Conservation (phyloP, 441 rosid species). For the Cnidoscolus chayamansa region DNA sequence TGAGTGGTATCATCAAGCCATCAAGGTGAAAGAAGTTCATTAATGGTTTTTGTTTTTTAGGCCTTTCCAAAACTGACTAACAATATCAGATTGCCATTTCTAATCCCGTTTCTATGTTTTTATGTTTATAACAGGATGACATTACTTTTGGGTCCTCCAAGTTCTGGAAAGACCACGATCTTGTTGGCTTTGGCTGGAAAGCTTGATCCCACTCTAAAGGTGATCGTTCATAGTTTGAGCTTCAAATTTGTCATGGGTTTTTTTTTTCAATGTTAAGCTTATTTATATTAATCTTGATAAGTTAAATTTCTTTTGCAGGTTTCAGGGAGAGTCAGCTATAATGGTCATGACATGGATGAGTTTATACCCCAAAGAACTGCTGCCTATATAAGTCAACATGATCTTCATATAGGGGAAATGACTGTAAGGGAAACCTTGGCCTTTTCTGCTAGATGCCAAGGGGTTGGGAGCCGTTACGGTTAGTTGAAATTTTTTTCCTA, state of each 20-base stretch:
- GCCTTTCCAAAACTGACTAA: too few species aligned
- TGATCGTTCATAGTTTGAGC: neutral
- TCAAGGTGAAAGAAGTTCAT: slow-evolving; percentile 34
- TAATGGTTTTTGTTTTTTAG: neutral
- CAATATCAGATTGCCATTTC: neutral
- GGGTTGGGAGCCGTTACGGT: slow-evolving; percentile 28
- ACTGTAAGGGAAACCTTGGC: slow-evolving; percentile 36
- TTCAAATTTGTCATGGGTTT: neutral
- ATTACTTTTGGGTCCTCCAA: slow-evolving; percentile 43
- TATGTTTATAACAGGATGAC: slow-evolving; percentile 38
- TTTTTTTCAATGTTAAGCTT: neutral
- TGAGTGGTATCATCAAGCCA: slow-evolving; percentile 74
- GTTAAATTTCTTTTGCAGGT: slow-evolving; percentile 12
- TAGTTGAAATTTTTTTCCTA: neutral
- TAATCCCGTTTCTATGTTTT: neutral
- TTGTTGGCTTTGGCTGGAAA: slow-evolving; percentile 33
- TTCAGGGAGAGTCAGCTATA: slow-evolving; percentile 30
- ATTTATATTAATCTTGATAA: neutral
- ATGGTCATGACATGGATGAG: slow-evolving; percentile 31
- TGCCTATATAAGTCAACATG: slow-evolving; percentile 34
- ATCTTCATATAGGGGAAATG: slow-evolving; percentile 33
- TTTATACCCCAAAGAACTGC: slow-evolving; percentile 31
- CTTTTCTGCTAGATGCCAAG: slow-evolving; percentile 36
- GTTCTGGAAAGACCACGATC: slow-evolving; percentile 32
- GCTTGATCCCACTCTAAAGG: slow-evolving; percentile 28